Evolutionary conservation across 1,284 basidiomycete species (phyloP), one percentile per base, ranked within the genome.

Genomic region (Moesziomyces sp.): DNA sequence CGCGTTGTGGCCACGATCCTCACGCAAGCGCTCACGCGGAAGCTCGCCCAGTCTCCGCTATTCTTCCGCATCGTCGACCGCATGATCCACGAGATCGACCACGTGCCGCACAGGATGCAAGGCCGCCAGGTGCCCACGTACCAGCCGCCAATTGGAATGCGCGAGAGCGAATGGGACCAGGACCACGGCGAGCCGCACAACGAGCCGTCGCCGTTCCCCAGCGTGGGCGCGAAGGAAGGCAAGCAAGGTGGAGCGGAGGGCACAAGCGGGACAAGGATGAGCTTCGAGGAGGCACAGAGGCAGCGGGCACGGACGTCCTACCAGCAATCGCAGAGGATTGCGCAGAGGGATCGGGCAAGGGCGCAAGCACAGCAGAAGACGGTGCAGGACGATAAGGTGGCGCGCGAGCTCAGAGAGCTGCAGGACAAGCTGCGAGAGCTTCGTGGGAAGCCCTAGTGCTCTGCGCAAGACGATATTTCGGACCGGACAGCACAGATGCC

Each of bases 81-180:
- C 16, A 74, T 76, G 76, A 71, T 79, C 30, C 77, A 79, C 63
- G 77, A 79, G 26, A 68, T 74, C 40, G 77, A 79, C 50, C 77
- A 79, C 57, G 59, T 77, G 58, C 75, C 75, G 18, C 69, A 76
- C 30, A 49, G 77, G 16, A 26, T 79, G 7, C 69, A 79, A 34
- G 77, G 77, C 1, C 60, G 65, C 11, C 74, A 73, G 23, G 68
- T 78, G 3, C 77, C 76, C 2, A 53, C 69, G 1, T 79, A 76
- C n/a, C 71, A 70, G 26, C 61, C 73, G 28, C 76, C 76, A 52
- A 46, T 76, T 18, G 76, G 70, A 0, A 68, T 66, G 62, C 55
- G 75, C n/a, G 76, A 78, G 42, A 76, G 55, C 46, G 76, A 75
- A 30, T 70, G 72, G 74, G 55, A 68, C 21, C 56, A 66, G 23